Base-by-base conservation (phyloP, 495 filamentous ascomycete species). In the Geoglossum glabrum region DNA sequence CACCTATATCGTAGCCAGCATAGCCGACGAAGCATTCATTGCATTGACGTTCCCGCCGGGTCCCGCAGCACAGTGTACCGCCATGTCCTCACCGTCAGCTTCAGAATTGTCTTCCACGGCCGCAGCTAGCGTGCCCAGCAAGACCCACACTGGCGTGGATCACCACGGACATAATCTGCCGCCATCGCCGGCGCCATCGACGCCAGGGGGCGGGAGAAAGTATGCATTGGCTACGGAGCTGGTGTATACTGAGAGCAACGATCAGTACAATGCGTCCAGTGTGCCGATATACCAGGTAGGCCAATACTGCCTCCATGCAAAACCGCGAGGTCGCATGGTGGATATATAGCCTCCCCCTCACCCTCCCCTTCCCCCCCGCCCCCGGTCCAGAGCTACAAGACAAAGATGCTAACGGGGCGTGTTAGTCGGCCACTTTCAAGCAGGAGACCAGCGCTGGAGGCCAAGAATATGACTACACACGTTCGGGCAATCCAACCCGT, bases 211-310 rank as follows among this genome's bases (percentile, higher is more conserved):
- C 64, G 89, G 89, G 34, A 77, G 83, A 61, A 80, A 83, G 59
- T 98, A 97, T 70, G 88, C 90, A 51, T 78, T 97, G 59, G 90
- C 90, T 43, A 98, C 92, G 8, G 92, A 97, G 69, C 74, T 98
- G 58, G 93, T 98, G 33, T 96, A 89, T 67, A 97, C 90, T 40
- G 92, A 98, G 60, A 77, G 85, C 67, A 87, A 79, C 68, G 92
- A 98, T 69, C 92, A 98, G 71, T 95, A 96, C 72, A 89, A 90
- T 69, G 79, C 92, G 47, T 92, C 86, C 63, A 94, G 87, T 66
- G 84, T 92, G 63, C 92, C 92, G 45, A 96, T 98, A 66, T 98
- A 98, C 69, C 92, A 86, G 74, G 81, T 84, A 69, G 57, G 65
- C 40, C 23, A n/a, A n/a, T n/a, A 15, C 40, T 23, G 27, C 13